Evolutionary conservation across 163 green algal genomes (phyloP).

Genomic region (Scenedesmus sp.): DNA sequence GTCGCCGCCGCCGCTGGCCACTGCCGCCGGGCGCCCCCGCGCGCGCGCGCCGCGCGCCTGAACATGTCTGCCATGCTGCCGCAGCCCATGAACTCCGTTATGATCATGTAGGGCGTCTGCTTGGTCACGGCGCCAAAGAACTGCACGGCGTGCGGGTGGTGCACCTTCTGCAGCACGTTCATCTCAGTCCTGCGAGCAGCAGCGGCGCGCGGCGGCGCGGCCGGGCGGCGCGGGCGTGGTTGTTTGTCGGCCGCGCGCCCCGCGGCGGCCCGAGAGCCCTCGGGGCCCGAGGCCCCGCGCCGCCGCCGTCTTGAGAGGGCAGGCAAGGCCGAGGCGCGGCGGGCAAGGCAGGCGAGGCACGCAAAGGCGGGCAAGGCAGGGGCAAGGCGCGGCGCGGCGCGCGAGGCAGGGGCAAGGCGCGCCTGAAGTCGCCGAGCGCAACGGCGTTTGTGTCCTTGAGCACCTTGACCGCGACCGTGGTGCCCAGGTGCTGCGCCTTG

Average conservation of each 20-base stretch:
- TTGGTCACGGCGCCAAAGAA: conserved; percentile 93
- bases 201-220: no score
- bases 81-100: conserved; percentile 93
- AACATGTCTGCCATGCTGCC: conserved; percentile 89
- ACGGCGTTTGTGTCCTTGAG: conserved; percentile 83
- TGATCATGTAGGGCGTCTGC: conserved; percentile 89
- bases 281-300: no score
- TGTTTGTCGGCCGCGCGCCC: no score
- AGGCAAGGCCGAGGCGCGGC: no score
- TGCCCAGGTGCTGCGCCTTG: conserved; percentile 76
- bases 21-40: no score
- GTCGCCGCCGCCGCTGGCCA: no score
- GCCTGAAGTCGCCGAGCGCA: conserved; percentile 87
- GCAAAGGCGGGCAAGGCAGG: no score
- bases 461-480: conserved; percentile 86
- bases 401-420: neutral
- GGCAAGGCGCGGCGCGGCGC: neutral
- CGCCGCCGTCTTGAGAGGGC: no score
- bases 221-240: no score
- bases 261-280: no score
- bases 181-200: conserved; percentile 57
- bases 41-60: conserved; percentile 7
- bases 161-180: conserved; percentile 74
- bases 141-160: conserved; percentile 78
- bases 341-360: no score